Evolutionary conservation across 2,329 filamentous ascomycete species (phyloP).

Genomic region (Zasmidium cellare): DNA sequence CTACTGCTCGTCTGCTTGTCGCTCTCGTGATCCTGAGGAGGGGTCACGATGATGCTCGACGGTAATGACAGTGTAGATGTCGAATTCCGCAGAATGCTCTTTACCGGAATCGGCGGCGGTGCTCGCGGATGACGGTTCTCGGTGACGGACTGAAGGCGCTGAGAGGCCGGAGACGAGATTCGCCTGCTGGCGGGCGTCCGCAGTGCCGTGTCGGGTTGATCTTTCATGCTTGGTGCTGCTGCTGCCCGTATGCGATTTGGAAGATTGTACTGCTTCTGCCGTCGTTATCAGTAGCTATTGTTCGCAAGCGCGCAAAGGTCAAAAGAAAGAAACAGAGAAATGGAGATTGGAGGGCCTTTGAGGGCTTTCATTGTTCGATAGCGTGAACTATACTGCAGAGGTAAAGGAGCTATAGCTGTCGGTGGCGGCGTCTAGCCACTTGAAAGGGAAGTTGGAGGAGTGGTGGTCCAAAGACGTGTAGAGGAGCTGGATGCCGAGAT

Average conservation of each 20-base stretch:
- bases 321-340: not conserved
- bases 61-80: slow-evolving; percentile 6
- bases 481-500: too few species aligned
- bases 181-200: slow-evolving; percentile 4
- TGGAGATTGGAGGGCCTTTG: not conserved
- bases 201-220: slow-evolving; percentile 5
- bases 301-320: not conserved
- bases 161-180: slow-evolving; percentile 10
- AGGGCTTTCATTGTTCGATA: not conserved
- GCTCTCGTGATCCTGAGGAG: not conserved
- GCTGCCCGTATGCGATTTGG: too few species aligned
- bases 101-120: slow-evolving; percentile 23
- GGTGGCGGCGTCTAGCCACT: not conserved
- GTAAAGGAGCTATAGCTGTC: not conserved
- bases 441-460: not conserved
- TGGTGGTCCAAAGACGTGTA: not conserved
- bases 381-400: not conserved
- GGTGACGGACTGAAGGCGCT: slow-evolving; percentile 13
- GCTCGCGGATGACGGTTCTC: slow-evolving; percentile 1
- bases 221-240: not conserved
- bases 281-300: not conserved
- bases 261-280: not conserved
- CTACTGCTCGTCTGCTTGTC: slow-evolving; percentile 6
- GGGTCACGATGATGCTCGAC: not conserved
- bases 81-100: slow-evolving; percentile 18